phyloP scores from a whole-genome alignment of 192 early-diverging fungal species.

The Piromyces finnis region DNA sequence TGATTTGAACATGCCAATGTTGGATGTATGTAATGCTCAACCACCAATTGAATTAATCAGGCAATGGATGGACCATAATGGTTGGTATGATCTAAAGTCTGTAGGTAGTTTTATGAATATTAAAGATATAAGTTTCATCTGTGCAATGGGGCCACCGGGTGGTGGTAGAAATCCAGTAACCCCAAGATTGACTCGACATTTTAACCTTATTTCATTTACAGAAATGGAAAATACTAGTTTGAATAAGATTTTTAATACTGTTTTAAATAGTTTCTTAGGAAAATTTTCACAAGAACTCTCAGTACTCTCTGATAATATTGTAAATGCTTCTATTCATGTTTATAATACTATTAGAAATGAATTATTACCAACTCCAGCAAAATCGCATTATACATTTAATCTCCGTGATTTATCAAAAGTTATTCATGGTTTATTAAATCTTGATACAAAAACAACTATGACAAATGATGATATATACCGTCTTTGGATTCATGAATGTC shows the following conservation, averaged over 20 bases:
- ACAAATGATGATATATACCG: slow-evolving; percentile 19
- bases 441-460: slow-evolving; percentile 9
- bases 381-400: slow-evolving; percentile 45
- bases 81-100: slow-evolving; percentile 30
- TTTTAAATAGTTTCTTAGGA: slow-evolving; percentile 31
- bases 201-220: slow-evolving; percentile 37
- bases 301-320: slow-evolving; percentile 17
- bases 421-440: slow-evolving; percentile 30
- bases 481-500: slow-evolving; percentile 37
- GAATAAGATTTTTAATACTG: slow-evolving; percentile 28
- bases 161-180: slow-evolving; percentile 34
- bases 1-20: slow-evolving; percentile 42
- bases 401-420: slow-evolving; percentile 36
- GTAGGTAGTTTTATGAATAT: slow-evolving; percentile 18
- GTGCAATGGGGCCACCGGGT: slow-evolving; percentile 37
- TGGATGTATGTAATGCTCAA: slow-evolving; percentile 38
- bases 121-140: slow-evolving; percentile 22
- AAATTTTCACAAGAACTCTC: slow-evolving; percentile 23
- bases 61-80: slow-evolving; percentile 33
- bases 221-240: slow-evolving; percentile 22
- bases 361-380: slow-evolving; percentile 35
- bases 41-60: slow-evolving; percentile 37
- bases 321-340: slow-evolving; percentile 31
- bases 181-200: slow-evolving; percentile 29
- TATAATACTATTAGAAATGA: slow-evolving; percentile 35